Evolutionary conservation across 768 basidiomycete species (phyloP).

Genomic region (Crassisporium funariophilum): DNA sequence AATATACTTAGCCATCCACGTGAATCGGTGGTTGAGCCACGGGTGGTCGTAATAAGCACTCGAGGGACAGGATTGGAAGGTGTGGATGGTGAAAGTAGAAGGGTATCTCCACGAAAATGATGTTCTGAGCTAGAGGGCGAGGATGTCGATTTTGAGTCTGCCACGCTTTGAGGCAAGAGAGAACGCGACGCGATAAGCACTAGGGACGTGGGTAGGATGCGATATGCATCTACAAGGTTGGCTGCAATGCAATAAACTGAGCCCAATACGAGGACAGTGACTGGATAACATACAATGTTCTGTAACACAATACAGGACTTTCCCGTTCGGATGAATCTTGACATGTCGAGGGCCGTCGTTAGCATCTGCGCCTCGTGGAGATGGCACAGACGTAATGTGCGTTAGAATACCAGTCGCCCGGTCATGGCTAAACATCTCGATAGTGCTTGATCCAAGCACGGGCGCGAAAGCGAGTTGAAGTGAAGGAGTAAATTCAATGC

Average conservation of each 20-base stretch:
- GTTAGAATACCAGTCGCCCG: slow-evolving; percentile 32
- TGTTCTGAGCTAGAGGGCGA: slow-evolving; percentile 5
- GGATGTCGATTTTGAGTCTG: slow-evolving; percentile 3
- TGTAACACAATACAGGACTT: slow-evolving; percentile 51
- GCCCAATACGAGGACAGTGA: neutral
- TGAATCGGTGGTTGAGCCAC: slow-evolving; percentile 37
- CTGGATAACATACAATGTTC: slow-evolving; percentile 45
- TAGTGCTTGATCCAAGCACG: slow-evolving; percentile 48
- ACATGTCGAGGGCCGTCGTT: slow-evolving; percentile 56
- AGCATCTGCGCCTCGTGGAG: slow-evolving; percentile 36
- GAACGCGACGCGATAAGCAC: slow-evolving; percentile 34
- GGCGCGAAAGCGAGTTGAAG: slow-evolving; percentile 45
- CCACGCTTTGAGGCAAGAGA: slow-evolving; percentile 28
- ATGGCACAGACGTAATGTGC: slow-evolving; percentile 38
- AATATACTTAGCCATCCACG: slow-evolving; percentile 49
- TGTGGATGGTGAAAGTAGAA: slow-evolving; percentile 43
- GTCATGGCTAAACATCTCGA: slow-evolving; percentile 47
- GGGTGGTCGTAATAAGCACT: slow-evolving; percentile 49
- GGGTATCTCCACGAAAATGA: slow-evolving; percentile 47
- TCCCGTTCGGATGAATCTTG: slow-evolving; percentile 54
- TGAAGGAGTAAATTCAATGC: slow-evolving; percentile 46
- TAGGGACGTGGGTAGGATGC: slow-evolving; percentile 34
- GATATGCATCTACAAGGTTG: slow-evolving; percentile 48
- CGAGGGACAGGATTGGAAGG: slow-evolving; percentile 34
- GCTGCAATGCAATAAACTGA: slow-evolving; percentile 28